Conservation (phyloP, 2,329 filamentous ascomycete genomes). For the Coniosporium tulheliwenetii region DNA sequence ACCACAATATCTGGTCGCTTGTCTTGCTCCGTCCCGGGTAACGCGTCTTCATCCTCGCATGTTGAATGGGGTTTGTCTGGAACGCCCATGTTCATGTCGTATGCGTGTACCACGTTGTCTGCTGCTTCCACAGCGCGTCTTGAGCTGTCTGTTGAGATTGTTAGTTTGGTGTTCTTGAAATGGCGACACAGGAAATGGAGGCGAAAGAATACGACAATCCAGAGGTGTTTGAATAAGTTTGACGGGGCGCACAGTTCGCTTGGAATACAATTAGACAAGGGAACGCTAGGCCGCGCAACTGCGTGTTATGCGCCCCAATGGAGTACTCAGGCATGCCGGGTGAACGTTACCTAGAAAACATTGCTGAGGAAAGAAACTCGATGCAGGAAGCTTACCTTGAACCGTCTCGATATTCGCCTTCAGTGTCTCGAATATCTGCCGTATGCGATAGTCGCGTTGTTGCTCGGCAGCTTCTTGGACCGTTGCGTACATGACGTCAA, state of each 20-base stretch:
- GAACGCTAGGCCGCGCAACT: too few species aligned
- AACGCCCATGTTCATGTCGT: constrained; percentile 60
- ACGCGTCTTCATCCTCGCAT: constrained; percentile 10
- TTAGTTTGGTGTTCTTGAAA: constrained; percentile 4
- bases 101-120: constrained; percentile 61
- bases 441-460: constrained; percentile 32
- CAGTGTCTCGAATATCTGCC: constrained; percentile 43
- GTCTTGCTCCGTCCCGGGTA: constrained; percentile 12
- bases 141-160: constrained; percentile 41
- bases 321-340: too few species aligned
- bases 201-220: not conserved
- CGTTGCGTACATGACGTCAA: constrained; percentile 62
- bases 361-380: not conserved
- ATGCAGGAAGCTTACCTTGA: constrained; percentile 34
- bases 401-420: constrained; percentile 57
- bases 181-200: not conserved
- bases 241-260: not conserved
- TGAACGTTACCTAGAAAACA: too few species aligned
- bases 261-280: not conserved
- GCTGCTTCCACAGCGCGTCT: constrained; percentile 57
- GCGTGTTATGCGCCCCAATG: too few species aligned
- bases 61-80: constrained; percentile 43
- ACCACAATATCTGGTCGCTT: constrained; percentile 27
- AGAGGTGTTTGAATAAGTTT: not conserved
- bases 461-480: constrained; percentile 50